These are phyloP conservation scores for Anastatica hierochuntica DNA, from an alignment of 345 rosid species.

Conservation along the genomic window DNA sequence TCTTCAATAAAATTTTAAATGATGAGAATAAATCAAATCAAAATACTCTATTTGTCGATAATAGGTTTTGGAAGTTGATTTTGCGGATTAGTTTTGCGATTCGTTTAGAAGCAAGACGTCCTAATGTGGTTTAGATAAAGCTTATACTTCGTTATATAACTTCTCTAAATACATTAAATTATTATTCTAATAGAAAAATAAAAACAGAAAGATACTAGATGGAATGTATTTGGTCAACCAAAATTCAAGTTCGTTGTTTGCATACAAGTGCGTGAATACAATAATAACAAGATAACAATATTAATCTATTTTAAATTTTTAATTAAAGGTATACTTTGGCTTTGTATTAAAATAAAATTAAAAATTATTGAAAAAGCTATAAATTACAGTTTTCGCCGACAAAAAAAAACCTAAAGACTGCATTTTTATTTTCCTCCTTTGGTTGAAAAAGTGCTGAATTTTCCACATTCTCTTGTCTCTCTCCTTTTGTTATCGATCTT, in stretches of 20 bases:
- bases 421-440: background rate
- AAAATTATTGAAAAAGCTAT: background rate
- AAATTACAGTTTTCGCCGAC: conserved; percentile 20
- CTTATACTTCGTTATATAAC: background rate
- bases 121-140: conserved; percentile 14
- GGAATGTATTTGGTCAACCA: conserved; percentile 25
- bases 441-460: conserved; percentile 2
- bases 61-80: too few species aligned
- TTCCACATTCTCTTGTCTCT: background rate
- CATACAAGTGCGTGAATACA: background rate
- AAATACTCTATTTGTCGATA: too few species aligned
- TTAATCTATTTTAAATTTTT: too few species aligned
- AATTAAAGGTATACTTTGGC: background rate
- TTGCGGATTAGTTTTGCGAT: too few species aligned
- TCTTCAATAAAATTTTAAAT: too few species aligned
- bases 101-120: too few species aligned
- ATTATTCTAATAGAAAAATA: background rate
- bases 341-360: too few species aligned
- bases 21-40: too few species aligned
- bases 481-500: background rate
- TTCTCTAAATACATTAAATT: background rate
- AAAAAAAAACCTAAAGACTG: conserved; percentile 11
- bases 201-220: too few species aligned
- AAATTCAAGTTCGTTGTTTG: background rate
- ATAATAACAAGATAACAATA: too few species aligned